Percentiles rank a stretch among this genome's conserved stretches.
phyloP scores from a whole-genome alignment of 495 filamentous ascomycete species.

The Cercophora scortea region DNA sequence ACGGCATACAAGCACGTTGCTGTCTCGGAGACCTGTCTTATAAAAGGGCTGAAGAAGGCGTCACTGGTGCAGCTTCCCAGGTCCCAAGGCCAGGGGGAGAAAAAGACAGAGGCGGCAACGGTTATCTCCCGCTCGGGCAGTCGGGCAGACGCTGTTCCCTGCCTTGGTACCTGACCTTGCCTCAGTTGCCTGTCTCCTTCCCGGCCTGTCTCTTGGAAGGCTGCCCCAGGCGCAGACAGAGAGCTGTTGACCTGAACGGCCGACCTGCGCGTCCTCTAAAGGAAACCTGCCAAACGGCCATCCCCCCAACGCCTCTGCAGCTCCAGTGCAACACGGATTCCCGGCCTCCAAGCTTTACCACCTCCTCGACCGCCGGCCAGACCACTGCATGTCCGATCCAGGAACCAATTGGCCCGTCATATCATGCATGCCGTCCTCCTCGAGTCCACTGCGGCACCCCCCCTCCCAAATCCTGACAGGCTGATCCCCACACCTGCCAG shows the following conservation, averaged over 20 bases:
- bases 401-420: conserved; percentile 22
- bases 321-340: conserved; percentile 12
- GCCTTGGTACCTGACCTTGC: conserved; percentile 2
- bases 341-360: conserved; percentile 7
- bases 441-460: conserved; percentile 16
- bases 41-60: background rate
- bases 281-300: conserved; percentile 17
- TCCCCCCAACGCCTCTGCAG: conserved; percentile 19
- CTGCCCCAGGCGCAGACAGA: background rate
- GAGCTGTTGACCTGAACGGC: conserved; percentile 1
- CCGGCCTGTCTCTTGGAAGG: background rate
- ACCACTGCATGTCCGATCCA: conserved; percentile 20
- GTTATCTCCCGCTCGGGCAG: background rate
- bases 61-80: background rate
- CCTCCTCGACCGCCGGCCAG: conserved; percentile 16
- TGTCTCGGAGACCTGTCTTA: conserved; percentile 1
- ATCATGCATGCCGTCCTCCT: conserved; percentile 23
- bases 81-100: background rate
- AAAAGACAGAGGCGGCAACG: conserved; percentile 11
- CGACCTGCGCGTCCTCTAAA: conserved; percentile 11
- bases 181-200: background rate
- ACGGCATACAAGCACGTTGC: background rate
- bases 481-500: conserved; percentile 15
- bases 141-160: conserved; percentile 3
- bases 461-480: conserved; percentile 13